Percentiles rank a stretch among this genome's conserved stretches.
Conservation (phyloP, 208 protist genomes). For the Blechomonas ayalai region DNA sequence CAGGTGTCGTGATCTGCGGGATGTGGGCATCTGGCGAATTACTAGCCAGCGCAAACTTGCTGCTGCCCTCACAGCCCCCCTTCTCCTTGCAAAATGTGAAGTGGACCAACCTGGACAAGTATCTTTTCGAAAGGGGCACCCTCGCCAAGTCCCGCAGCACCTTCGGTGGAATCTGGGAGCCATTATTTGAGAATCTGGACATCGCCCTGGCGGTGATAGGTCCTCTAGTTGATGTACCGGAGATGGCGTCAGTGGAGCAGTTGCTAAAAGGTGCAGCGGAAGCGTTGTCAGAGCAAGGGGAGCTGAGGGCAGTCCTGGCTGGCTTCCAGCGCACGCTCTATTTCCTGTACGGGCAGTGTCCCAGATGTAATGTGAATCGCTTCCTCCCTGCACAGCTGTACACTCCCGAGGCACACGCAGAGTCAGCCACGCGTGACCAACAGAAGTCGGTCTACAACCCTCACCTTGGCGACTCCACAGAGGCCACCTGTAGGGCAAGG, state of each 20-base stretch:
- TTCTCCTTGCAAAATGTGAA: constrained; percentile 29
- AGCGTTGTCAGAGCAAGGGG: constrained; percentile 7
- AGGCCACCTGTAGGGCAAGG: too few species aligned
- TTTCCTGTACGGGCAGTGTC: constrained; percentile 55
- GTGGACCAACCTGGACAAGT: constrained; percentile 16
- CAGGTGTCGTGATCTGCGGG: constrained; percentile 37
- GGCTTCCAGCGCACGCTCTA: constrained; percentile 48
- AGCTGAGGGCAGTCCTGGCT: constrained; percentile 27
- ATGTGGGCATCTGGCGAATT: constrained; percentile 27
- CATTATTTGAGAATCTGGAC: constrained; percentile 45
- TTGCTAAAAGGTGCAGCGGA: neutral
- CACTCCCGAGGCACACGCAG: too few species aligned
- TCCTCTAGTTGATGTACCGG: neutral
- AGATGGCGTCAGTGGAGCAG: neutral
- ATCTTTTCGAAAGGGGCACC: constrained; percentile 29
- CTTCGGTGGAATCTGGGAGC: constrained; percentile 62
- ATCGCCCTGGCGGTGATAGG: constrained; percentile 12
- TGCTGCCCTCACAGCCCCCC: constrained; percentile 11
- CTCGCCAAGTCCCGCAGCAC: constrained; percentile 23
- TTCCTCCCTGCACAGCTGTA: too few species aligned
- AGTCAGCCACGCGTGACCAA: too few species aligned
- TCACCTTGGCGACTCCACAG: too few species aligned
- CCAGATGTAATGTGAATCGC: too few species aligned
- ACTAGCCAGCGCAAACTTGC: constrained; percentile 15
- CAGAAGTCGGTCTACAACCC: too few species aligned